Base-by-base conservation (phyloP, 257 asterid genomes). In the Gynochthodes officinalis region DNA sequence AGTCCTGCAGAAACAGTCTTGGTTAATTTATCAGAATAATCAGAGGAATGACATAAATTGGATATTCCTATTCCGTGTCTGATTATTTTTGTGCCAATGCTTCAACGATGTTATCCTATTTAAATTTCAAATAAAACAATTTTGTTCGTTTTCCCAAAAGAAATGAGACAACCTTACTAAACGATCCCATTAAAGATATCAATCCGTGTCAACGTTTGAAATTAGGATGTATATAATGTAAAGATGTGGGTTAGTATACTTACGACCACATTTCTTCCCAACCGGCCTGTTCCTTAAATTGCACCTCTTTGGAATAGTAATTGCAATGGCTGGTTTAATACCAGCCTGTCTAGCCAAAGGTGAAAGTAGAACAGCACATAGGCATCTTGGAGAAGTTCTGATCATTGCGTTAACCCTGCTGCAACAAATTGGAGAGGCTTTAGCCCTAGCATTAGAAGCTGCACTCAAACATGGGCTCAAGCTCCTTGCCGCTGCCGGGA, bases 191-290 rank as follows among this genome's bases (percentile, higher is more conserved):
- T n/a, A n/a, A n/a, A n/a, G n/a, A n/a, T n/a, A n/a, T n/a, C n/a
- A n/a, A n/a, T n/a, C n/a, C n/a, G n/a, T n/a, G n/a, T n/a, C n/a
- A n/a, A n/a, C n/a, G n/a, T n/a, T n/a, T n/a, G n/a, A n/a, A n/a
- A n/a, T n/a, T n/a, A n/a, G n/a, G n/a, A 42, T 2, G 19, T 11
- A 16, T 66, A 46, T 4, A 67, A 43, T 13, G 19, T 18, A 25
- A 42, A 67, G 4, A 19, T 27, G 55, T 18, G 21, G 9, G 1
- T 9, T 52, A 10, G 19, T 7, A 30, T 28, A 82, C 82, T 79
- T 74, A 83, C 82, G 78, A 12, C 86, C 86, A 77, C 86, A 77
- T 63, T 77, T 83, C 76, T 74, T 80, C 33, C 86, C 86, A 59
- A n/a, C 69, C 0, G 78, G 84, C 28, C 86, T 55, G 46, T 62